Evolutionary conservation across 805 yeast species (phyloP).

Genomic region (Kodamaea nitidulidarum): DNA sequence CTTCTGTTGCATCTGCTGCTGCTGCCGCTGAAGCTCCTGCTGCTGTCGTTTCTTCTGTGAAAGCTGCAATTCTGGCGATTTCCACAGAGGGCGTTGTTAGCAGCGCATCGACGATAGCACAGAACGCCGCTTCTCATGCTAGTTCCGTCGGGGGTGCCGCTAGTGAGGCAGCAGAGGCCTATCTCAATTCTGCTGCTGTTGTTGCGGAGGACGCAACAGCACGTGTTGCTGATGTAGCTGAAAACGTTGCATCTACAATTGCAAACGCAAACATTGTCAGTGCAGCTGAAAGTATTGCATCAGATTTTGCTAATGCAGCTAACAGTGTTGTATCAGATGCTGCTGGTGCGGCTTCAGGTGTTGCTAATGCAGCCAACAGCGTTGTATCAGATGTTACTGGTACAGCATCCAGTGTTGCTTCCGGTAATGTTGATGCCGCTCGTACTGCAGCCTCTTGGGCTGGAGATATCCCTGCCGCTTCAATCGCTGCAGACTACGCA

Average conservation of each 20-base stretch:
- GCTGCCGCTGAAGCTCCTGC: background rate
- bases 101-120: too few species aligned
- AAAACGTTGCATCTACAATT: too few species aligned
- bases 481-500: background rate
- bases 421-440: conserved; percentile 3
- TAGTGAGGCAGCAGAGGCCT: background rate
- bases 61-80: too few species aligned
- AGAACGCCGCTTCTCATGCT: too few species aligned
- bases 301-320: too few species aligned
- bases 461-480: background rate
- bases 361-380: background rate
- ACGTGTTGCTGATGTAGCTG: background rate
- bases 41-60: background rate
- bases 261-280: too few species aligned
- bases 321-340: background rate
- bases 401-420: background rate
- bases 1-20: conserved; percentile 2
- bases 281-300: too few species aligned
- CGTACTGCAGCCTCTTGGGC: background rate
- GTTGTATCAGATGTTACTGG: background rate
- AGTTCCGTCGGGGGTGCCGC: background rate
- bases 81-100: too few species aligned
- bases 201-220: background rate
- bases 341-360: background rate
- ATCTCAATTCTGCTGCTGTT: conserved; percentile 1